Percentiles rank a stretch among this genome's conserved stretches.
Evolutionary conservation across 345 rosid species (phyloP).

Genomic region (Clausena lansium): DNA sequence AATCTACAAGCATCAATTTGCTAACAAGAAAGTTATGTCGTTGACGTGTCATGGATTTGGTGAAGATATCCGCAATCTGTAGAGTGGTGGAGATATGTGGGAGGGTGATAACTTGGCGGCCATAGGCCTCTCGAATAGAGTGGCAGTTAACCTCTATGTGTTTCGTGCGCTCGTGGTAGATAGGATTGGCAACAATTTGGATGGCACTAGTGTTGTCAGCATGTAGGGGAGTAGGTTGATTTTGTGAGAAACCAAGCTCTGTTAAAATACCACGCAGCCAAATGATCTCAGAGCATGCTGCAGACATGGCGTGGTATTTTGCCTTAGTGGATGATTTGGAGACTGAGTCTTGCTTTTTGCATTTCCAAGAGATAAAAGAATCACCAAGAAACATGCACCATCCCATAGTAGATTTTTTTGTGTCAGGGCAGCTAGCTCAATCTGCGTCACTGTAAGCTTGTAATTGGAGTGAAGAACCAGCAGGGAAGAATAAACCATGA

Average conservation of each 20-base stretch:
- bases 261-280: not conserved
- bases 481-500: not conserved
- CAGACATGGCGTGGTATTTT: not conserved
- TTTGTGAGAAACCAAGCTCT: not conserved
- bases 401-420: not conserved
- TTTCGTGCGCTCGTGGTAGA: conserved; percentile 8
- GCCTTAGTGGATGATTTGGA: conserved; percentile 1
- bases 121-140: not conserved
- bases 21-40: not conserved
- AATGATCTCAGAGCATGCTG: not conserved
- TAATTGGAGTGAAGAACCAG: too few species aligned
- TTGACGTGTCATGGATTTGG: not conserved
- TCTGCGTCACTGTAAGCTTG: not conserved
- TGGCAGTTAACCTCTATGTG: conserved; percentile 1
- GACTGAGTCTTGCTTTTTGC: not conserved
- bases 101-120: not conserved
- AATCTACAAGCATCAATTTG: too few species aligned
- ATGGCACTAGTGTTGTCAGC: conserved; percentile 6
- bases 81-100: not conserved
- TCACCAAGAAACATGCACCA: conserved; percentile 6
- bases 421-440: not conserved
- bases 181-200: not conserved
- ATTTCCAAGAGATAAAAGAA: conserved; percentile 1
- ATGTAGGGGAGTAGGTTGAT: not conserved
- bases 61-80: not conserved